Evolutionary conservation across 768 basidiomycete species (phyloP), one percentile per base, ranked within the genome.

Genomic region (Kwoniella dendrophila): DNA sequence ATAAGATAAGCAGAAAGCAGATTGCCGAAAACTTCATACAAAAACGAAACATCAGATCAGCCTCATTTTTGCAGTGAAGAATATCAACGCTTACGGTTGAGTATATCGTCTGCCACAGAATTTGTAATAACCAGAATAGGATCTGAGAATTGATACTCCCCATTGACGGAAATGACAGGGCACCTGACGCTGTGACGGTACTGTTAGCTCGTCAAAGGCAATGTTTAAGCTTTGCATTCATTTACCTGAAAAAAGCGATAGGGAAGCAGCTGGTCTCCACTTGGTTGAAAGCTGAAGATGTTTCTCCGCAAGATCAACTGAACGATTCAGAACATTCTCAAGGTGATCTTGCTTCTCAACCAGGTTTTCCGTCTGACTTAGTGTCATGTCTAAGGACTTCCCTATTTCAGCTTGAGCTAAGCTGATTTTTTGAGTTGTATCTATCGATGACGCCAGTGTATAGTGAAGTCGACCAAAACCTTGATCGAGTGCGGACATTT

Each of bases 181-280:
- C n/a, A n/a, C n/a, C n/a, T n/a, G n/a, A n/a, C n/a, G n/a, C n/a
- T n/a, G n/a, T 14, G 54, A 14, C 11, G 49, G 32, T 5, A 12
- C 49, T 51, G 4, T 26, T 18, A 32, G 27, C 11, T 7, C 30
- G 29, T 18, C 16, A 20, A 18, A 10, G 20, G 43, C 41, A 56
- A 30, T 44, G 5, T n/a, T 32, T 2, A 1, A 2, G 29, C 12
- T 18, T 18, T 30, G 14, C 24, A 10, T 30, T 26, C n/a, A 56
- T 41, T 45, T n/a, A 45, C 54, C 54, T 14, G 54, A 56, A 20
- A 56, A 56, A 5, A 54, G 52, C 14, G 52, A 54, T 24, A 54
- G 52, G 4, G 40, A 43, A 8, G 33, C 26, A 16, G 22, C 43
- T 5, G 29, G 24, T 3, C 14, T 30, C 40, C 40, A 56, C 16